Base-by-base conservation (phyloP, 2,329 filamentous ascomycete species). In the Cladophialophora immunda region DNA sequence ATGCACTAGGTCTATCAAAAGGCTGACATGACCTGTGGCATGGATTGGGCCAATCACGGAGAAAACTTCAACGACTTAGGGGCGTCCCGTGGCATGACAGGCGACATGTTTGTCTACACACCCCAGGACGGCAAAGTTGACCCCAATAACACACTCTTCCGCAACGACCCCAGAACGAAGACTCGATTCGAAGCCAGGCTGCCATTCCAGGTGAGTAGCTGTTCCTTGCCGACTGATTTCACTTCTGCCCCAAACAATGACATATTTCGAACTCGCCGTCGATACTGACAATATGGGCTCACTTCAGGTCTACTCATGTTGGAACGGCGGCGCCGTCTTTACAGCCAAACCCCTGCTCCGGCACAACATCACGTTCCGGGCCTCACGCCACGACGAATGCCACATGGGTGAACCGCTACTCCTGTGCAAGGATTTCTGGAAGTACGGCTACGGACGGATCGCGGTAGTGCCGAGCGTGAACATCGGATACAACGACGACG, bases 401-500 rank as follows among this genome's bases (percentile, higher is more conserved):
- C 77, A 73, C 9, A 81, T 84, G 68, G 85, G 85, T 1, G 86
- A 89, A 73, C 84, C 86, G 1, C 80, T 82, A 62, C 72, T 87
- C 7, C 84, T 88, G 41, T 85, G 83, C 69, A 88, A 87, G 65
- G 86, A 88, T 66, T 64, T 88, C 71, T 89, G 86, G 84, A 78
- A 72, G 11, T 70, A 73, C 7, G 84, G 84, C 1, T 81, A 80
- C 66, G 79, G 82, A 13, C 84, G 81, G 71, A 85, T 88, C 67
- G 85, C 86, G 0, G 84, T 86, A 0, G 79, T 88, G 11, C 86
- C 86, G 0, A 80, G 79, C 2, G 81, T 89, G 2, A 87, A 86
- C 68, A 74, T 88, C 2, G 85, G 83, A 66, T 88, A 89, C 71
- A 80, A 80, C 4, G 76, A 86, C 67, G 78, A 82, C 2, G 77